Base-by-base conservation (phyloP, 2,329 filamentous ascomycete species). In the Botrytis porri region DNA sequence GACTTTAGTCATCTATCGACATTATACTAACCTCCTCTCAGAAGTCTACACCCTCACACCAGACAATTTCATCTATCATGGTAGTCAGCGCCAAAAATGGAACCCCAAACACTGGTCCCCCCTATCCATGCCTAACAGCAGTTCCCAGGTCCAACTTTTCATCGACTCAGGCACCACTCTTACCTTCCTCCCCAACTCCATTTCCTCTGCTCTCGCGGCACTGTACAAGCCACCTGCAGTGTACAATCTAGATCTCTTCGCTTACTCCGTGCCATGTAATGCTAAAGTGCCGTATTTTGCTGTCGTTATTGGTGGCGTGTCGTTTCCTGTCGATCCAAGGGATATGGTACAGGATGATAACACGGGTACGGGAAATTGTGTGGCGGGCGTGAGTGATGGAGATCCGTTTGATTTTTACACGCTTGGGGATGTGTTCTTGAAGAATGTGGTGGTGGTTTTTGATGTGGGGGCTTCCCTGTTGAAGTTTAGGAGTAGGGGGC, bases 401-500 rank as follows among this genome's bases (percentile, higher is more conserved):
- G 85, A 12, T 39, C 20, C 25, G 5, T 43, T 67, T 29, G 35
- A n/a, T 6, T 85, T 85, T 10, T 87, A 84, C 73, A 84, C 87
- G 37, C 77, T 88, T 45, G 86, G 86, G 0, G 83, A 85, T 48
- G 82, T 83, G 10, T 88, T 87, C 73, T 78, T 88, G 74, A 83
- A 86, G 77, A 87, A 85, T 71, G 84, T 85, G 3, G 78, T 88
- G 69, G 83, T 83, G 0, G 84, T 87, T 0, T 86, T 85, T 76
- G 84, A 86, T 73, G 79, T 85, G 25, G 84, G 84, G 0, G 83
- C 80, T 9, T 83, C 81, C n/a, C 79, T 84, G 78, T 84, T 86
- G 82, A 82, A 83, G 6, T 84, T 86, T 18, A 29, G 16, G 20
- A 39, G 35, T 54, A 29, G 35, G 18, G 59, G 32, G 10, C 39